Evolutionary conservation across 2,329 filamentous ascomycete species (phyloP).

Genomic region (Pseudocercospora fijiensis): DNA sequence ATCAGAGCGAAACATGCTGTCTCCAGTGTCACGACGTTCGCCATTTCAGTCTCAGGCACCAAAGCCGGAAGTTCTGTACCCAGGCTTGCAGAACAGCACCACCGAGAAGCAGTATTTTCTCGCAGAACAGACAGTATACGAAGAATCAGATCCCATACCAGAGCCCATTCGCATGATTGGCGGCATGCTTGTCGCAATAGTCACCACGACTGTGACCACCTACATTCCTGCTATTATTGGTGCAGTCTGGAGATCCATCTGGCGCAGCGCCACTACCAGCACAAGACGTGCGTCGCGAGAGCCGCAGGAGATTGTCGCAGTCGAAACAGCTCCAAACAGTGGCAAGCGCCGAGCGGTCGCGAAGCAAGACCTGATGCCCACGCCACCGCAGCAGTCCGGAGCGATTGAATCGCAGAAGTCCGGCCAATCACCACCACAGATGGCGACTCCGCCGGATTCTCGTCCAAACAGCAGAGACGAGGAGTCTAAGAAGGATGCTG

Average conservation of each 20-base stretch:
- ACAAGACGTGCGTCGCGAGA: background rate
- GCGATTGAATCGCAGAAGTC: background rate
- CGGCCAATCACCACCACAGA: background rate
- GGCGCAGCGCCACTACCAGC: background rate
- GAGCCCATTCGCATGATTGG: constrained; percentile 5
- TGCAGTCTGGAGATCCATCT: constrained; percentile 1
- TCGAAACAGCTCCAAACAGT: constrained; percentile 16
- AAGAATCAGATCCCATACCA: background rate
- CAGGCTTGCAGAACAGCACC: constrained; percentile 7
- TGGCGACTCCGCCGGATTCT: constrained; percentile 22
- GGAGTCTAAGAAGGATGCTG: background rate
- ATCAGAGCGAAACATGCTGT: constrained; percentile 1
- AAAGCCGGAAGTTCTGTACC: constrained; percentile 9
- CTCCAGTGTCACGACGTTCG: constrained; percentile 5
- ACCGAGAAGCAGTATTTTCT: constrained; percentile 2
- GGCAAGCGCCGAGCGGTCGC: constrained; percentile 25
- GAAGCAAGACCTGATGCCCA: constrained; percentile 11
- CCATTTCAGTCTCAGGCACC: background rate
- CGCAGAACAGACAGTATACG: constrained; percentile 3
- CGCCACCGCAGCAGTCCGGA: constrained; percentile 5
- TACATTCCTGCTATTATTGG: background rate
- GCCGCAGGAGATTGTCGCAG: constrained; percentile 21
- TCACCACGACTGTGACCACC: background rate
- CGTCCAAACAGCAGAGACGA: constrained; percentile 15
- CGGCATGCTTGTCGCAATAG: constrained; percentile 5